Evolutionary conservation across 2,329 filamentous ascomycete genomes (phyloP).

Genomic region (Cryphonectria carpinicola): DNA sequence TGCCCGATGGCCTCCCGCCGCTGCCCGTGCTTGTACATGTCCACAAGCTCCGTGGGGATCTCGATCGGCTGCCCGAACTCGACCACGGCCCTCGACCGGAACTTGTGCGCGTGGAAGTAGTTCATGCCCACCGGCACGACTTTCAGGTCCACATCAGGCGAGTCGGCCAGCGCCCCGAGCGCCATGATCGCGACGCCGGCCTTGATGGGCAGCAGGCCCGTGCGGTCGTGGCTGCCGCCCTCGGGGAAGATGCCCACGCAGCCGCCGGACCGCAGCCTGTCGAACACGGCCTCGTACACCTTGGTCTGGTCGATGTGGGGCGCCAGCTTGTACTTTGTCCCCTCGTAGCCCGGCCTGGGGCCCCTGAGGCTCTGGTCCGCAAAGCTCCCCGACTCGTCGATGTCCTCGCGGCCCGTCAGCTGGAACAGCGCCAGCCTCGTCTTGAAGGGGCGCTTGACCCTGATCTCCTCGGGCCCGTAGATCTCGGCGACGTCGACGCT

Average conservation of each 20-base stretch:
- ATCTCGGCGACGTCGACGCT: slow-evolving; percentile 86
- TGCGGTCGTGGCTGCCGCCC: slow-evolving; percentile 92
- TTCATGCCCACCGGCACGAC: slow-evolving; percentile 99
- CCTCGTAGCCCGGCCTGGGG: slow-evolving; percentile 66
- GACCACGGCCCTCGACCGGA: slow-evolving; percentile 91
- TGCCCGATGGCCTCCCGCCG: slow-evolving; percentile 85
- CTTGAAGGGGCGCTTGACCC: slow-evolving; percentile 86
- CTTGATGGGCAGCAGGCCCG: slow-evolving; percentile 89
- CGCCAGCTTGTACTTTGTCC: slow-evolving; percentile 83
- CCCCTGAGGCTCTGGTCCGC: slow-evolving; percentile 58
- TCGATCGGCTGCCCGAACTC: slow-evolving; percentile 93
- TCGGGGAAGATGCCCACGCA: slow-evolving; percentile 98
- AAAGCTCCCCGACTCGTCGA: slow-evolving; percentile 68
- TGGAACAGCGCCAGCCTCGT: slow-evolving; percentile 75
- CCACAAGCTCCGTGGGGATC: slow-evolving; percentile 78
- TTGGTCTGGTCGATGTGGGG: slow-evolving; percentile 93
- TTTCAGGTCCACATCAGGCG: slow-evolving; percentile 85
- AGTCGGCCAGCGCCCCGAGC: slow-evolving; percentile 81
- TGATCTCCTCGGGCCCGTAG: slow-evolving; percentile 76
- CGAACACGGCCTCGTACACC: slow-evolving; percentile 93
- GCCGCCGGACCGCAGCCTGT: slow-evolving; percentile 77
- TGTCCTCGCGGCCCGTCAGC: slow-evolving; percentile 78
- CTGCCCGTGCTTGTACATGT: slow-evolving; percentile 82
- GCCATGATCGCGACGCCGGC: slow-evolving; percentile 98
- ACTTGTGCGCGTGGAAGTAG: slow-evolving; percentile 99